Conservation (phyloP, 2,329 filamentous ascomycete genomes). For the Sporothrix sp. region DNA sequence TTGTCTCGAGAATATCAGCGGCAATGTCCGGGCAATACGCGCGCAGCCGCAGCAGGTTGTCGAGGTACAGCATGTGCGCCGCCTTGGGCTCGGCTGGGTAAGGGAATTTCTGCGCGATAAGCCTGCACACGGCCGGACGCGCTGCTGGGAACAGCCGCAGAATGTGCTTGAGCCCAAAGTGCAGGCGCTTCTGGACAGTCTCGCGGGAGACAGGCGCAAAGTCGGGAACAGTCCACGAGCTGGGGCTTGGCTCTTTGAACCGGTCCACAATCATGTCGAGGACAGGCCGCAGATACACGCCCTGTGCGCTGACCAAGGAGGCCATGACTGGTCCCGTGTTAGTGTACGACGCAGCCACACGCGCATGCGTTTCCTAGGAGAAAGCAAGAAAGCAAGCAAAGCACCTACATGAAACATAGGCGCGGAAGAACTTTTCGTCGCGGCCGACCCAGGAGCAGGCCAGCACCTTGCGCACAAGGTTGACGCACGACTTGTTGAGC, state of each 20-base stretch:
- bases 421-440: constrained; percentile 54
- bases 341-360: no score
- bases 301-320: constrained; percentile 71
- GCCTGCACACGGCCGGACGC: constrained; percentile 55
- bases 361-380: no score
- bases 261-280: constrained; percentile 62
- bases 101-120: constrained; percentile 62
- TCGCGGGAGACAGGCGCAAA: constrained; percentile 52
- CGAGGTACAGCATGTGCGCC: constrained; percentile 77
- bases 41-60: constrained; percentile 69
- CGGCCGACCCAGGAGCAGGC: constrained; percentile 55
- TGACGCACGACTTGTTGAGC: constrained; percentile 48
- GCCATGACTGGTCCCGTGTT: constrained; percentile 61
- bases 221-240: constrained; percentile 39
- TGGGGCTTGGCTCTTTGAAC: constrained; percentile 48
- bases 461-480: constrained; percentile 49
- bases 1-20: constrained; percentile 69
- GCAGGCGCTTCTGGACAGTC: constrained; percentile 62
- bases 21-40: constrained; percentile 69
- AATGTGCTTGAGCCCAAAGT: constrained; percentile 65
- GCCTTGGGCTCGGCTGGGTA: constrained; percentile 66
- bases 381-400: neutral
- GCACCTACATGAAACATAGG: constrained; percentile 35
- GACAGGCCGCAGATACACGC: constrained; percentile 44
- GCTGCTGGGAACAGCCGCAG: constrained; percentile 74